Percentiles rank a stretch among this genome's conserved stretches.
These are phyloP conservation scores for Melanogaster broomeanus DNA, from an alignment of 768 basidiomycete species.

Conservation along the genomic window DNA sequence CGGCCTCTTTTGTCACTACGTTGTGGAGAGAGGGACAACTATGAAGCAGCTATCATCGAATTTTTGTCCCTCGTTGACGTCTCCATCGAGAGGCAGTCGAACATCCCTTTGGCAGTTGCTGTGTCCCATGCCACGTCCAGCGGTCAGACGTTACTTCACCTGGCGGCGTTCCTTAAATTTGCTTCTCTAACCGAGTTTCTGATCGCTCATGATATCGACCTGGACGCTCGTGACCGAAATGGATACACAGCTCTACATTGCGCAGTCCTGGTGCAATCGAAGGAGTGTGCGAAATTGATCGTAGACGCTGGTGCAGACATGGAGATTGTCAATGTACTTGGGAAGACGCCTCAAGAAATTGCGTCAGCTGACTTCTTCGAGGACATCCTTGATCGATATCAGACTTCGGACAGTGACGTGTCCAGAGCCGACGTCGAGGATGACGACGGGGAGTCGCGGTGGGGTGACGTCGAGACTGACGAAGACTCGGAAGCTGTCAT, in stretches of 20 bases:
- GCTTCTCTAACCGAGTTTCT: conserved; percentile 70
- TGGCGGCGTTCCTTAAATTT: conserved; percentile 81
- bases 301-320: conserved; percentile 80
- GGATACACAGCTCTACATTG: conserved; percentile 91
- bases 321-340: conserved; percentile 71
- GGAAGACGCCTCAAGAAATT: conserved; percentile 69
- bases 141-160: conserved; percentile 88
- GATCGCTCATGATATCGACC: conserved; percentile 67
- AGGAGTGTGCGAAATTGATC: conserved; percentile 64
- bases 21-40: conserved; percentile 56
- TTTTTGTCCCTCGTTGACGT: conserved; percentile 80
- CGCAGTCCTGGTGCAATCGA: conserved; percentile 67
- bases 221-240: conserved; percentile 85
- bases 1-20: conserved; percentile 58
- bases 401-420: conserved; percentile 24
- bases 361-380: conserved; percentile 48
- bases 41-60: conserved; percentile 77
- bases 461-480: conserved; percentile 73
- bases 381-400: conserved; percentile 25
- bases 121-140: conserved; percentile 70
- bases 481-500: conserved; percentile 42
- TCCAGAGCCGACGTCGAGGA: conserved; percentile 24
- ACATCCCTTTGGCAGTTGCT: conserved; percentile 50
- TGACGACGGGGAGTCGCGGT: conserved; percentile 59
- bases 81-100: conserved; percentile 43